These are phyloP conservation scores for Gastrolobium villosum DNA, from an alignment of 306 rosid genomes.

Conservation along the genomic window DNA sequence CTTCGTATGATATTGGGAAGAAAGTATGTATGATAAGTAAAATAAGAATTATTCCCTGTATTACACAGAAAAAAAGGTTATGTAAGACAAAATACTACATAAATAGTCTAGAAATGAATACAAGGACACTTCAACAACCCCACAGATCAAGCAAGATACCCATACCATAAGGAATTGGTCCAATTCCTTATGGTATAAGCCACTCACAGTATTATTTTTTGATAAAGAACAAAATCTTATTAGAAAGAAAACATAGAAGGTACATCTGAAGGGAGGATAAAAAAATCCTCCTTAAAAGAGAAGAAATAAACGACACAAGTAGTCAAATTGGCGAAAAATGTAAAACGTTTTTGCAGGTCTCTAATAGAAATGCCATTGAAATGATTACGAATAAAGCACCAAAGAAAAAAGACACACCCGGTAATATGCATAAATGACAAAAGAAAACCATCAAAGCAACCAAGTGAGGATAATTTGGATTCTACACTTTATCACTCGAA, in stretches of 20 bases:
- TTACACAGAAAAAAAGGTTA: conserved; percentile 29
- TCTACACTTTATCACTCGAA: conserved; percentile 31
- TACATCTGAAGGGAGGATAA: conserved; percentile 8
- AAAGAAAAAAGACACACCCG: conserved; percentile 4
- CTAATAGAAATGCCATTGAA: conserved; percentile 13
- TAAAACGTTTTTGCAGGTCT: conserved; percentile 15
- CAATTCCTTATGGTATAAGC: conserved; percentile 29
- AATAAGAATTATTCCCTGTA: conserved; percentile 79
- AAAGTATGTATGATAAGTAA: conserved; percentile 70
- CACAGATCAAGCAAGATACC: conserved; percentile 33
- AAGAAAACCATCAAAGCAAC: conserved; percentile 35
- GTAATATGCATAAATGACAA: conserved; percentile 27
- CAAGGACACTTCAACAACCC: conserved; percentile 33
- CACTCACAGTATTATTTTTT: conserved; percentile 8
- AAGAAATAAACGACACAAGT: not conserved
- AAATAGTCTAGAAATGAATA: conserved; percentile 40
- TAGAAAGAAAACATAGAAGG: conserved; percentile 27
- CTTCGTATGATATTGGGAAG: conserved; percentile 86
- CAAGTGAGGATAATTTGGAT: conserved; percentile 23
- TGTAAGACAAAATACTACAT: conserved; percentile 28
- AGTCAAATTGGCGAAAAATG: conserved; percentile 18
- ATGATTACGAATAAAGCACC: conserved; percentile 19
- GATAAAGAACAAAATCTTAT: conserved; percentile 23
- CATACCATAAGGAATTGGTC: not conserved
- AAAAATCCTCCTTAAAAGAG: conserved; percentile 22